phyloP scores from a whole-genome alignment of 768 basidiomycete genomes.

The Rhodosporidiobolus sp. region DNA sequence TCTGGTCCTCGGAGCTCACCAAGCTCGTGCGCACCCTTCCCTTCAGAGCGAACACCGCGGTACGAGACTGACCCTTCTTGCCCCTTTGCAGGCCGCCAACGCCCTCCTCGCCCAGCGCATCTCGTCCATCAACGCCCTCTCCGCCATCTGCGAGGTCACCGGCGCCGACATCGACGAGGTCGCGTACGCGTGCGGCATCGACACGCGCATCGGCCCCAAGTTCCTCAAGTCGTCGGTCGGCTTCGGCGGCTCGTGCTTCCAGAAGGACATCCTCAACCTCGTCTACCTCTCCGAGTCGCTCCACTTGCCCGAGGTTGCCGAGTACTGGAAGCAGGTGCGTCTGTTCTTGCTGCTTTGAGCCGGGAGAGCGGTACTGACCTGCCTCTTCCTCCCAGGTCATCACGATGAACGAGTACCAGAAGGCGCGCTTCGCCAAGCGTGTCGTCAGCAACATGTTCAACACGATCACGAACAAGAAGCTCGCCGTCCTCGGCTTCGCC shows the following conservation, averaged over 20 bases:
- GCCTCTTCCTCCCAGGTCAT: slow-evolving; percentile 63
- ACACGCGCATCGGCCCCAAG: slow-evolving; percentile 86
- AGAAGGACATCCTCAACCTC: slow-evolving; percentile 98
- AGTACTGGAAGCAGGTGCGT: slow-evolving; percentile 70
- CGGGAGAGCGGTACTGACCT: not conserved
- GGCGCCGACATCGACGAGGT: slow-evolving; percentile 99
- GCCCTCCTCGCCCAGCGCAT: slow-evolving; percentile 99
- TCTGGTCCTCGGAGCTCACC: slow-evolving; percentile 97
- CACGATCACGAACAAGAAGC: slow-evolving; percentile 94
- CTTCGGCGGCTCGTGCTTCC: slow-evolving; percentile 98
- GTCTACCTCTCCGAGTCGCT: slow-evolving; percentile 93
- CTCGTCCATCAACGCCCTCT: slow-evolving; percentile 95
- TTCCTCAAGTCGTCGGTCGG: slow-evolving; percentile 95
- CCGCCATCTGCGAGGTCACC: slow-evolving; percentile 97
- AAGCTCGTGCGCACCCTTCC: slow-evolving; percentile 59
- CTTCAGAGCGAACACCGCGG: too few relatives aligned
- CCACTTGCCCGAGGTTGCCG: slow-evolving; percentile 93
- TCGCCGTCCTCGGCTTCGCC: slow-evolving; percentile 95
- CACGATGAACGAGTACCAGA: slow-evolving; percentile 98
- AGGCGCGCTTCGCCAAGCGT: slow-evolving; percentile 87
- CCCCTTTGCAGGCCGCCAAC: slow-evolving; percentile 70
- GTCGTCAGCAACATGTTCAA: slow-evolving; percentile 98
- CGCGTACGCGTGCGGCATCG: slow-evolving; percentile 85
- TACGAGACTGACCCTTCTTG: too few relatives aligned
- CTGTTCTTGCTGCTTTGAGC: not conserved